Base-by-base conservation (phyloP, 2,329 filamentous ascomycete genomes). In the Fusarium piperis region DNA sequence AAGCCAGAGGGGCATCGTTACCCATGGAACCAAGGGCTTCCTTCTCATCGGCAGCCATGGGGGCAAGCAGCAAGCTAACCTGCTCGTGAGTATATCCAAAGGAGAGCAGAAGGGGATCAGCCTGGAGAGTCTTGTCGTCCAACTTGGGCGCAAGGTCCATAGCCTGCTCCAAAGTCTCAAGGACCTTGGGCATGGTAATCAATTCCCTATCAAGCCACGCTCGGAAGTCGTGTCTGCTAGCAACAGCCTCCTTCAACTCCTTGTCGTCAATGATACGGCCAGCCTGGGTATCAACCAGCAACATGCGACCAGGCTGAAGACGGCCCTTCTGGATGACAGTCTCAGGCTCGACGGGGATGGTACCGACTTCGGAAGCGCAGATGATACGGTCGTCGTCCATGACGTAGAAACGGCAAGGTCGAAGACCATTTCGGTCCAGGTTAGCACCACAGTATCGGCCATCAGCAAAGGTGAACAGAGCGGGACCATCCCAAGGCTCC, bases 401-500 rank as follows among this genome's bases (percentile, higher is more conserved):
- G 55, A 98, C 92, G 81, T 98, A 98, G 89, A 95, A 98, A 84
- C 95, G 92, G 87, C 95, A 98, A 78, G 95, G 95, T 76, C 95
- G 91, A 59, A 98, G 89, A 83, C 95, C 95, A 79, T 98, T 98
- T 83, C 95, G 91, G 84, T 98, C 95, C 26, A 98, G 88, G 81
- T 98, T 98, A 74, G 95, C 95, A 88, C 95, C 95, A 78, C 95
- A 98, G 87, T 96, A 98, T 70, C 95, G 92, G 68, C 95, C 95
- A 81, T 98, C 95, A 30, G 95, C 94, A 83, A 98, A 98, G 8
- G 95, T 98, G 86, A 98, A 98, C 33, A 98, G 90, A 62, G 95
- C 95, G 35, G 95, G 95, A 18, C 95, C 95, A 83, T 98, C 95
- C 95, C 95, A 98, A 16, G 95, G 95, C 85, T 98, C 95, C 95